phyloP scores from a whole-genome alignment of 345 rosid species.

The Trapa bicornis region DNA sequence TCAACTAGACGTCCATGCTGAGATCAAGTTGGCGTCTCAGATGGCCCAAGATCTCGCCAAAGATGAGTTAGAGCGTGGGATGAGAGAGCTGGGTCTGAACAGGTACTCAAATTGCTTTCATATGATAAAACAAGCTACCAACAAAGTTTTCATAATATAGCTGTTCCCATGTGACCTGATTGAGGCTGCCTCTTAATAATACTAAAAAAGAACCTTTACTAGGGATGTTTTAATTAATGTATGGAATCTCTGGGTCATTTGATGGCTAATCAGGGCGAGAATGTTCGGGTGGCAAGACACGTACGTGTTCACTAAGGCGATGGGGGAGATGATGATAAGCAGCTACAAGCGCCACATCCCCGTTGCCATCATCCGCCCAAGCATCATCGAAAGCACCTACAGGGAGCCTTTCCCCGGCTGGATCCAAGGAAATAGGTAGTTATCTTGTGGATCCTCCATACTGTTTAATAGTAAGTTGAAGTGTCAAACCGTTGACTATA shows the following conservation, averaged over 20 bases:
- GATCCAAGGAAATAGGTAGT: constrained; percentile 20
- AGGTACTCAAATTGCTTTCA: constrained; percentile 14
- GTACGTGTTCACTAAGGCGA: constrained; percentile 26
- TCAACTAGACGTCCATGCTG: constrained; percentile 14
- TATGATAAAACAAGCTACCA: too few relatives aligned
- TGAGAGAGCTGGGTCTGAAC: constrained; percentile 24
- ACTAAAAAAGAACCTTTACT: too few relatives aligned
- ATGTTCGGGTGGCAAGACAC: constrained; percentile 22
- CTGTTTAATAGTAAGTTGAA: too few relatives aligned
- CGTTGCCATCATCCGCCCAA: constrained; percentile 22
- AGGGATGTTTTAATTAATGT: too few relatives aligned
- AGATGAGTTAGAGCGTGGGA: constrained; percentile 9
- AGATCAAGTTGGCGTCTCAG: constrained; percentile 26
- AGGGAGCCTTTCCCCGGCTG: constrained; percentile 25
- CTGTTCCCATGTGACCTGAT: neutral
- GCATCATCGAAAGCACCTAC: constrained; percentile 16
- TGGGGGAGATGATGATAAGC: constrained; percentile 23
- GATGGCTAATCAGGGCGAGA: constrained; percentile 14
- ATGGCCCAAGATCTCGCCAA: constrained; percentile 8
- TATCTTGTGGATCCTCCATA: too few relatives aligned
- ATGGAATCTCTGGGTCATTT: neutral
- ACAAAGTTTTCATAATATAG: neutral
- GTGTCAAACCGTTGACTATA: too few relatives aligned
- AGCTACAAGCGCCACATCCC: constrained; percentile 11
- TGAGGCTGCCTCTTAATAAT: too few relatives aligned